phyloP scores from a whole-genome alignment of 768 basidiomycete genomes.

The Boletus vermiculosoides region DNA sequence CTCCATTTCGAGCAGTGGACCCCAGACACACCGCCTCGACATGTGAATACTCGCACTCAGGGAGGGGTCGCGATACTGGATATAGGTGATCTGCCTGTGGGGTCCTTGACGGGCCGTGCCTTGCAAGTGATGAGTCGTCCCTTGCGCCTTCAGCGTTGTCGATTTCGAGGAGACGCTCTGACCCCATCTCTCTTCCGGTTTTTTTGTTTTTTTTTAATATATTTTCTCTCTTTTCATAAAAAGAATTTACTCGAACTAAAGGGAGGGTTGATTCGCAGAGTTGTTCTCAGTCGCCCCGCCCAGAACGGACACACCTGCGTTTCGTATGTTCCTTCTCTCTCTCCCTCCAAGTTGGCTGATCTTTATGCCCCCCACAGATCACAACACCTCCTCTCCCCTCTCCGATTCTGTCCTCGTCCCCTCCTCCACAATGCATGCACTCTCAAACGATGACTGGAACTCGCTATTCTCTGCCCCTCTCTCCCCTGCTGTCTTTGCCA shows the following conservation, averaged over 20 bases:
- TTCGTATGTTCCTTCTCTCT: neutral
- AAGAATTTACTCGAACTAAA: conserved; percentile 20
- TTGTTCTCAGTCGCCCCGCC: conserved; percentile 1
- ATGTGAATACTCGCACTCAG: conserved; percentile 23
- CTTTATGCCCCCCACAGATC: neutral
- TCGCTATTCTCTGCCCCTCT: conserved; percentile 61
- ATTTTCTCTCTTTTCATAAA: conserved; percentile 10
- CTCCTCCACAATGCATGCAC: conserved; percentile 25
- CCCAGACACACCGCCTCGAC: conserved; percentile 14
- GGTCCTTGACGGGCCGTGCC: conserved; percentile 18
- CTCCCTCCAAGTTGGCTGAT: neutral
- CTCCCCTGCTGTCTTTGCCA: conserved; percentile 58
- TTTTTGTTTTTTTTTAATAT: no score
- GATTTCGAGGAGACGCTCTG: neutral
- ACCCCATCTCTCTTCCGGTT: neutral
- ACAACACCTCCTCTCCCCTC: no score
- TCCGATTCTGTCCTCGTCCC: no score
- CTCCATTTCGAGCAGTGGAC: conserved; percentile 4
- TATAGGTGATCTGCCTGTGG: neutral
- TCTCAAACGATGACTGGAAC: conserved; percentile 47
- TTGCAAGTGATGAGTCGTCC: conserved; percentile 9
- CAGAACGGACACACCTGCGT: conserved; percentile 1
- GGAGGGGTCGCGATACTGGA: conserved; percentile 17
- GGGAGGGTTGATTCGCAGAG: neutral
- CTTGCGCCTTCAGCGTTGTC: conserved; percentile 21